Base-by-base conservation (phyloP, 306 rosid genomes). In the Hippophae tibetana region DNA sequence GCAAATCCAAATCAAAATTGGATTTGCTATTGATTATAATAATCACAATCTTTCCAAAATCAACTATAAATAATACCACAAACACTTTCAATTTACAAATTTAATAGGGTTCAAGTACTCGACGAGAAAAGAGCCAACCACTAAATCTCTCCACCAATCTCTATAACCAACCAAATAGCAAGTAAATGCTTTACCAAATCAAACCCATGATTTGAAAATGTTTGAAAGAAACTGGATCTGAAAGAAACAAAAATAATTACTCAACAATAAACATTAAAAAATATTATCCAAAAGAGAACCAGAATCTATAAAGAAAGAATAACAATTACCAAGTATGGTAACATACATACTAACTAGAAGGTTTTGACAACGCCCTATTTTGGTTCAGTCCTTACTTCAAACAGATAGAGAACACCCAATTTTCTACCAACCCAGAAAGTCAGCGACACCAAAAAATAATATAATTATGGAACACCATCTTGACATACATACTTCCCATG, bases 361-460 rank as follows among this genome's bases (percentile, higher is more conserved):
- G 55, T 3, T 54, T 43, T 31, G 60, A 23, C 68, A 48, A 45
- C 49, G 59, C 46, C 62, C 54, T 10, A 63, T 52, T 71, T 55
- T 25, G 58, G 54, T 47, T 65, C 6, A 6, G 9, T 41, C 43
- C 57, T 54, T 43, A 26, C 55, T 25, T 25, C 40, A 47, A 64
- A 56, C 66, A 52, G 70, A 69, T 40, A 54, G 64, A 68, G 77
- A 70, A 70, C 10, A 54, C 60, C 75, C 64, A 56, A 42, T 26
- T 43, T 51, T 54, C 55, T 8, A 58, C 61, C 70, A 74, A 66
- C 60, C 62, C 64, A 10, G 10, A 13, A 49, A 74, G 71, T 68
- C 38, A 63, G 54, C 38, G 13, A 13, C 13, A 47, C 27, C 13
- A 5, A 52, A 1, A 5, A 45, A 42, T 3, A 57, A 26, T 57